Conservation (phyloP, 2,329 filamentous ascomycete genomes). For the Penicillium sp. region DNA sequence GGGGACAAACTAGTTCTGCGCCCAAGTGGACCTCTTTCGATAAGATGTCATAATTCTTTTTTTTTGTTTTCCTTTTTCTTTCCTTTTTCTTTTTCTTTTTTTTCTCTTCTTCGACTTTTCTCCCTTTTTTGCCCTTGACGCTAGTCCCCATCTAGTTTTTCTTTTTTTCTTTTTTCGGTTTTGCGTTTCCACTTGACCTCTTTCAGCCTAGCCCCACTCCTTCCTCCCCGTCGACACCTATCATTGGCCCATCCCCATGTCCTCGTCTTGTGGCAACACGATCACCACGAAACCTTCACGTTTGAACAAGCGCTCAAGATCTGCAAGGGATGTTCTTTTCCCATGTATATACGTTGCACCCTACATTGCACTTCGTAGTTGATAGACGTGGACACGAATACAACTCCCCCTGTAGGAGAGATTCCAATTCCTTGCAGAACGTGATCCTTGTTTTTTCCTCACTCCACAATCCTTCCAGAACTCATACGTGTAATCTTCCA, state of each 20-base stretch:
- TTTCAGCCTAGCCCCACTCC: not conserved
- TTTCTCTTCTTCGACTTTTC: not conserved
- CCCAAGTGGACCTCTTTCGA: conserved; percentile 9
- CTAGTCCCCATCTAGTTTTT: not conserved
- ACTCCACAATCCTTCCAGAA: conserved; percentile 9
- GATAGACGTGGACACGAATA: too few species aligned
- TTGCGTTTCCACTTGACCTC: not conserved
- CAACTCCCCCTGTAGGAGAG: not conserved
- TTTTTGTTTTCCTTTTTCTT: not conserved
- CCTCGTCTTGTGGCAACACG: not conserved
- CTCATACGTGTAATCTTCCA: conserved; percentile 11
- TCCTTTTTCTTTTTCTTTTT: not conserved
- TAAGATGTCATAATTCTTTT: conserved; percentile 12
- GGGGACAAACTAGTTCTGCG: conserved; percentile 6
- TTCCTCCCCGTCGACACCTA: not conserved
- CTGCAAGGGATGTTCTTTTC: conserved; percentile 5
- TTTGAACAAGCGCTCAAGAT: conserved; percentile 11
- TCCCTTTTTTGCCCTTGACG: not conserved
- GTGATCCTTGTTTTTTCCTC: conserved; percentile 5
- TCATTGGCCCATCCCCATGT: not conserved
- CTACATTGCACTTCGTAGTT: too few species aligned
- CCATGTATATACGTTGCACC: not conserved
- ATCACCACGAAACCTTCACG: conserved; percentile 5
- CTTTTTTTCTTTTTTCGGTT: not conserved
- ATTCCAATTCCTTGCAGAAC: not conserved